Percentiles rank a stretch among this genome's conserved stretches.
Evolutionary conservation across 2,329 filamentous ascomycete species (phyloP).

Genomic region (Diaporthe australafricana): DNA sequence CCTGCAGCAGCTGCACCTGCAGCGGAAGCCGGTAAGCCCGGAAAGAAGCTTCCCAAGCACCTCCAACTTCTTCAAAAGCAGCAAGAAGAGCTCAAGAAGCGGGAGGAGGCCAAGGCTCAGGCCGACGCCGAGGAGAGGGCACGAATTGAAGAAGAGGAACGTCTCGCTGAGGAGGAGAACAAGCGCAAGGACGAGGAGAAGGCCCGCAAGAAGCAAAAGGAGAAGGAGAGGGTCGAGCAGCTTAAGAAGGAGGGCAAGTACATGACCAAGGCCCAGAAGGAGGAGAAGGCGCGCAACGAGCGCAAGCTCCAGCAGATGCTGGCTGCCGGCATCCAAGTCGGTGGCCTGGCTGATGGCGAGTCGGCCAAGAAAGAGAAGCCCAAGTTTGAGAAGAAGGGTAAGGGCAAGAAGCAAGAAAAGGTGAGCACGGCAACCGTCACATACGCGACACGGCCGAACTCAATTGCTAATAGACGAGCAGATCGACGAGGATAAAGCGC

Average conservation of each 20-base stretch:
- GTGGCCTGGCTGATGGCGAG: slow-evolving; percentile 64
- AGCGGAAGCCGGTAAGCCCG: slow-evolving; percentile 55
- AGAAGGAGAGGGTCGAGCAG: slow-evolving; percentile 88
- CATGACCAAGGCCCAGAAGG: slow-evolving; percentile 86
- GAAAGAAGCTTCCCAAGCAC: slow-evolving; percentile 86
- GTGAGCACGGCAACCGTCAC: slow-evolving; percentile 49
- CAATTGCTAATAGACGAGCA: slow-evolving; percentile 46
- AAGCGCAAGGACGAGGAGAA: slow-evolving; percentile 79
- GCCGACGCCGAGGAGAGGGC: slow-evolving; percentile 71
- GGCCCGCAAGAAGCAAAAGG: slow-evolving; percentile 84
- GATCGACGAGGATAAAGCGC: slow-evolving; percentile 81
- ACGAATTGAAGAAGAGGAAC: slow-evolving; percentile 74
- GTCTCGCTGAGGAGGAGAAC: slow-evolving; percentile 72
- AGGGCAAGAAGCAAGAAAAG: slow-evolving; percentile 65
- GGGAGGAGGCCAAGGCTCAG: slow-evolving; percentile 70
- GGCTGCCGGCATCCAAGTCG: slow-evolving; percentile 80
- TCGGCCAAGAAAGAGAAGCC: slow-evolving; percentile 81
- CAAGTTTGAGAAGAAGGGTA: slow-evolving; percentile 78
- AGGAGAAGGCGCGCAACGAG: slow-evolving; percentile 83
- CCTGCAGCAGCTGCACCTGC: slow-evolving; percentile 49
- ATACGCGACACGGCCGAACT: background rate
- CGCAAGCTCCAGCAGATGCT: slow-evolving; percentile 88
- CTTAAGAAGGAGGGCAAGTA: slow-evolving; percentile 90
- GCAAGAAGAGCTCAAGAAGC: slow-evolving; percentile 79
- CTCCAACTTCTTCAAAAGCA: slow-evolving; percentile 82